phyloP scores from a whole-genome alignment of 768 basidiomycete species.

The Baorangia bicolor region DNA sequence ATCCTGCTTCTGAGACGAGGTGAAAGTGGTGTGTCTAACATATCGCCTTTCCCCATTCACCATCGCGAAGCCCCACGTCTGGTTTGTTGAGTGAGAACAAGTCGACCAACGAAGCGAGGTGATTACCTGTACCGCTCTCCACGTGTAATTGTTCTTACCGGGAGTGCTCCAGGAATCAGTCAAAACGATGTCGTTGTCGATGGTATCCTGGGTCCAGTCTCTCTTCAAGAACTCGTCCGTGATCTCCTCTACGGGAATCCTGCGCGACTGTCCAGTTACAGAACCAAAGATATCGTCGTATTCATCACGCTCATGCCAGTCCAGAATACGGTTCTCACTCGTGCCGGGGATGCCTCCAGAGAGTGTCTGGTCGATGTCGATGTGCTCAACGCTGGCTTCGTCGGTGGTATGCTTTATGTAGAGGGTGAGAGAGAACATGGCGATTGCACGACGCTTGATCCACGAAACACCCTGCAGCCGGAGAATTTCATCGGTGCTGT shows the following conservation, averaged over 20 bases:
- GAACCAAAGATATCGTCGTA: conserved; percentile 62
- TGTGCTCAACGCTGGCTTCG: conserved; percentile 56
- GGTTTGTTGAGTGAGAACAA: neutral
- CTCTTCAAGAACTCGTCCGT: conserved; percentile 41
- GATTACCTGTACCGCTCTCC: conserved; percentile 63
- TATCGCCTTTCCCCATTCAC: conserved; percentile 61
- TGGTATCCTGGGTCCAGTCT: conserved; percentile 44
- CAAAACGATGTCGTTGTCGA: conserved; percentile 35
- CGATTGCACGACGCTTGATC: conserved; percentile 65
- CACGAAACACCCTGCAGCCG: conserved; percentile 70
- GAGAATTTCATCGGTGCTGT: conserved; percentile 61
- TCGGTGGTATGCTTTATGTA: conserved; percentile 64
- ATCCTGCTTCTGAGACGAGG: conserved; percentile 55
- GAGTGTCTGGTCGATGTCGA: conserved; percentile 65
- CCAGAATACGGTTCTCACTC: conserved; percentile 55
- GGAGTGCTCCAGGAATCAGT: conserved; percentile 57
- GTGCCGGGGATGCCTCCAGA: conserved; percentile 62
- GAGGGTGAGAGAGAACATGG: conserved; percentile 56
- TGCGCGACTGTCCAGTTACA: conserved; percentile 53
- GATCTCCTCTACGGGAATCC: conserved; percentile 47
- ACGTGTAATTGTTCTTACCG: conserved; percentile 53
- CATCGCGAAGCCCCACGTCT: conserved; percentile 65
- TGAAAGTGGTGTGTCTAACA: conserved; percentile 60
- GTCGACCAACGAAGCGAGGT: conserved; percentile 4
- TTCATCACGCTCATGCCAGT: conserved; percentile 52